phyloP scores from a whole-genome alignment of 2,329 filamentous ascomycete species.

The Hymenoscyphus repandus region DNA sequence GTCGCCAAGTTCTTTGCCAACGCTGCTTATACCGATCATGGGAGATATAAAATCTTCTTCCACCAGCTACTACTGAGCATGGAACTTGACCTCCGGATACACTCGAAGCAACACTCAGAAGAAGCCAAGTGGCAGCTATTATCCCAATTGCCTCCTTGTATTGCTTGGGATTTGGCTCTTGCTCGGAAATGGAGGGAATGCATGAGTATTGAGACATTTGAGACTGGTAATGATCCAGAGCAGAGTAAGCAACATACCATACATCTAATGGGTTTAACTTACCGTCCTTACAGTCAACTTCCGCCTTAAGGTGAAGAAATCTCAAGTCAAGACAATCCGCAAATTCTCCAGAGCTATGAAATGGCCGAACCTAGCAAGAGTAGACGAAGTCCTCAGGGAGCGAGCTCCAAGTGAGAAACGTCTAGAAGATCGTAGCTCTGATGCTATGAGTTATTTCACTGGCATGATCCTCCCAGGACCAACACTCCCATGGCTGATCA shows the following conservation, averaged over 20 bases:
- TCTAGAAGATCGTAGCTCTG: slow-evolving; percentile 58
- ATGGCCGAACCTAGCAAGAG: slow-evolving; percentile 67
- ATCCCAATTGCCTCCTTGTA: slow-evolving; percentile 60
- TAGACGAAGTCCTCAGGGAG: slow-evolving; percentile 57
- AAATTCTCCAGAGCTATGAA: slow-evolving; percentile 68
- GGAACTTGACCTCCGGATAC: slow-evolving; percentile 66
- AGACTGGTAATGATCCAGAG: slow-evolving; percentile 43
- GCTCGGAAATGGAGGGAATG: slow-evolving; percentile 68
- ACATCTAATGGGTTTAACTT: slow-evolving; percentile 24
- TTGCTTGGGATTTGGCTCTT: slow-evolving; percentile 69
- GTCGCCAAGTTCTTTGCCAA: slow-evolving; percentile 69
- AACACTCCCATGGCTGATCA: slow-evolving; percentile 67
- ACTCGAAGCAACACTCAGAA: slow-evolving; percentile 54
- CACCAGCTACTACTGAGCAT: slow-evolving; percentile 71
- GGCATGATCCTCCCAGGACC: slow-evolving; percentile 67
- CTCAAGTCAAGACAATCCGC: slow-evolving; percentile 63
- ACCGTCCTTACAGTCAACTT: slow-evolving; percentile 45
- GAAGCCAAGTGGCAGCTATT: slow-evolving; percentile 61
- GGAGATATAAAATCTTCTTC: slow-evolving; percentile 59
- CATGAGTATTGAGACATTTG: slow-evolving; percentile 59
- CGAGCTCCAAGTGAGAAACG: slow-evolving; percentile 46
- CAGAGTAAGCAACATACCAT: slow-evolving; percentile 36
- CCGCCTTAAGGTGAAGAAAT: slow-evolving; percentile 58
- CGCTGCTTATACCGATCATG: slow-evolving; percentile 47
- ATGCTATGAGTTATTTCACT: slow-evolving; percentile 73